Evolutionary conservation across 164 flowering plant species (phyloP), one percentile per base, ranked within the genome.

Genomic region (Cinnamomum chago): DNA sequence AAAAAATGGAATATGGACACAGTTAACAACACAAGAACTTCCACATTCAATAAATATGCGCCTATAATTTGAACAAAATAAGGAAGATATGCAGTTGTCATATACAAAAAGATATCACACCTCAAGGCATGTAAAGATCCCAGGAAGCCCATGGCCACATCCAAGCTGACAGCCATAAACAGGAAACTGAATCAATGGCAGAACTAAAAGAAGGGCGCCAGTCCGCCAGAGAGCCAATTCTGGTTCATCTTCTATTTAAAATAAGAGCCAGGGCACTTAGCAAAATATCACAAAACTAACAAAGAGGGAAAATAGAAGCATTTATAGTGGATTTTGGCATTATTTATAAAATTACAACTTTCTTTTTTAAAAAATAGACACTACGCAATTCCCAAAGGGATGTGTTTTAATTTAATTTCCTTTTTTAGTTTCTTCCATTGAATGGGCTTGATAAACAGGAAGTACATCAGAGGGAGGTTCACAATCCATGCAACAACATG

Each of bases 91-190:
- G 94, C 77, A 82, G 47, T 40, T 40, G 47, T 9, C 47, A 40
- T 40, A 9, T 40, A 40, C 47, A 22, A 47, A 22, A 28, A 58
- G 23, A 76, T 1, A 68, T 67, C 73, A 81, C 80, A 94, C 98
- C 97, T 92, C 78, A 75, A 90, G 86, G 81, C 84, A 82, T 25
- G 94, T 77, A 82, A 83, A 90, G 75, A 94, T 91, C 30, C 96
- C 96, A 70, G 98, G 97, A 83, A 94, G 92, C 35, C 96, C 97
- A 85, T 92, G 96, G 70, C 97, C 94, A 79, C 98, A 94, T 78
- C 97, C 93, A 79, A 94, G 89, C 98, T 94, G 90, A 77, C 80
- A 70, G 24, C 73, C 50, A 58, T 50, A 27, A 67, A 67, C 23
- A 74, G 71, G 52, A 72, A 15, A 58, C 50, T 64, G 71, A 58